phyloP scores from a whole-genome alignment of 768 basidiomycete species.

The Leucosporidium scottii region DNA sequence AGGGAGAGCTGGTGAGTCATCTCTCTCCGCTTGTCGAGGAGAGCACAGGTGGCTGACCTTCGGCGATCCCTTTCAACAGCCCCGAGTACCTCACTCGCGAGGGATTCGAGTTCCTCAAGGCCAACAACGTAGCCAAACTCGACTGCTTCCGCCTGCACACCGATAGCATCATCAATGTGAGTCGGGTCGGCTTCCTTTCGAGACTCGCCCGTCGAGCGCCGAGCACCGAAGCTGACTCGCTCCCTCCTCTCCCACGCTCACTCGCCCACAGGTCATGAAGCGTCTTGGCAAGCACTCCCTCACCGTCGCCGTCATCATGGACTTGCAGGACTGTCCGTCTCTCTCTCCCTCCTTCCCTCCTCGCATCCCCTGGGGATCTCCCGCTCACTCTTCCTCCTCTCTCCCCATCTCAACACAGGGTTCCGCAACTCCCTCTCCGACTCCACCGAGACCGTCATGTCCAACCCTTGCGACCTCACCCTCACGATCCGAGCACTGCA shows the following conservation, averaged over 20 bases:
- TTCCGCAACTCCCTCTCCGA: conserved; percentile 25
- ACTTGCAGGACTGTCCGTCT: conserved; percentile 50
- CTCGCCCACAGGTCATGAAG: conserved; percentile 23
- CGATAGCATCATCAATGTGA: conserved; percentile 55
- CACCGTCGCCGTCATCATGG: conserved; percentile 64
- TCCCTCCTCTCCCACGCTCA: background rate
- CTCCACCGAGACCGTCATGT: background rate
- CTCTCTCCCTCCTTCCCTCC: background rate
- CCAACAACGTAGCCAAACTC: conserved; percentile 47
- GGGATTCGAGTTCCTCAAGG: conserved; percentile 55
- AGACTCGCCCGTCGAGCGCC: background rate
- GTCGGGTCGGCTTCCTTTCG: background rate
- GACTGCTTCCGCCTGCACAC: conserved; percentile 65
- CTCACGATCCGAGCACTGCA: conserved; percentile 40
- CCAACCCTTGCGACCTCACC: conserved; percentile 29
- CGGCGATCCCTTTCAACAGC: conserved; percentile 37
- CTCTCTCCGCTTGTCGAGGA: conserved; percentile 53
- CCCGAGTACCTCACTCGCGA: conserved; percentile 59
- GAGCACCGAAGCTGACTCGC: conserved; percentile 42
- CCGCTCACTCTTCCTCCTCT: background rate
- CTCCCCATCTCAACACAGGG: background rate
- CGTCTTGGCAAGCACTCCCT: conserved; percentile 48
- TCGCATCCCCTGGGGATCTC: too few relatives aligned
- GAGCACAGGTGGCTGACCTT: background rate
- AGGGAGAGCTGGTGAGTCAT: conserved; percentile 47